phyloP scores from a whole-genome alignment of 768 basidiomycete genomes.

The Russula vinacea region DNA sequence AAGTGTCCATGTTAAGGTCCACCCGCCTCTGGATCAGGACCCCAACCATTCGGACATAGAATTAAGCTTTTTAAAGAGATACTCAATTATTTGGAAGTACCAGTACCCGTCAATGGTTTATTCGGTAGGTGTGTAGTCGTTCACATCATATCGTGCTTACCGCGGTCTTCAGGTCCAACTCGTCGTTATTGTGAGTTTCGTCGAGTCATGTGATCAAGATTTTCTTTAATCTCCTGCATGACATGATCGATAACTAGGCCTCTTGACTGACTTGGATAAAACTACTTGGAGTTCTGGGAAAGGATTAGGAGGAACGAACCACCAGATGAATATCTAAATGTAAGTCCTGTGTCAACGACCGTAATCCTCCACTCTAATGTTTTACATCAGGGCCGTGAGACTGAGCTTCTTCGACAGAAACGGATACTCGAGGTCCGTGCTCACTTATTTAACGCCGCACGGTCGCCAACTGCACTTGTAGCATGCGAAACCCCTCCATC shows the following conservation, averaged over 20 bases:
- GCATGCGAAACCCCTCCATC: slow-evolving; percentile 11
- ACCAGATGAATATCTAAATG: slow-evolving; percentile 11
- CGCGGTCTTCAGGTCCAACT: not conserved
- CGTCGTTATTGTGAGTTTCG: slow-evolving; percentile 3
- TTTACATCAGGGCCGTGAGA: not conserved
- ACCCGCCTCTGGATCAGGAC: not conserved
- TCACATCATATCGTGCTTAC: not conserved
- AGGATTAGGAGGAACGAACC: not conserved
- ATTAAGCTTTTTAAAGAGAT: slow-evolving; percentile 1
- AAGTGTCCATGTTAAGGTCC: not conserved
- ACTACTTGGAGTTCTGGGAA: not conserved
- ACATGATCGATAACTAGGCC: slow-evolving; percentile 7
- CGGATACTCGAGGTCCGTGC: slow-evolving; percentile 6
- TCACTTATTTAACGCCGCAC: not conserved
- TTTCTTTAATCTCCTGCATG: not conserved
- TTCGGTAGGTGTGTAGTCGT: not conserved
- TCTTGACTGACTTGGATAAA: slow-evolving; percentile 4
- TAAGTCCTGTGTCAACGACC: not conserved
- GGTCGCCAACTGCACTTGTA: not conserved
- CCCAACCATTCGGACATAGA: not conserved
- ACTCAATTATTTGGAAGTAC: slow-evolving; percentile 8
- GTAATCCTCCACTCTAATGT: not conserved
- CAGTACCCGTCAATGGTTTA: not conserved
- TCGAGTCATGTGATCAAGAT: not conserved
- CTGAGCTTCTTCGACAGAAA: not conserved